phyloP scores from a whole-genome alignment of 2,329 filamentous ascomycete species.

The Colletotrichum navitas region DNA sequence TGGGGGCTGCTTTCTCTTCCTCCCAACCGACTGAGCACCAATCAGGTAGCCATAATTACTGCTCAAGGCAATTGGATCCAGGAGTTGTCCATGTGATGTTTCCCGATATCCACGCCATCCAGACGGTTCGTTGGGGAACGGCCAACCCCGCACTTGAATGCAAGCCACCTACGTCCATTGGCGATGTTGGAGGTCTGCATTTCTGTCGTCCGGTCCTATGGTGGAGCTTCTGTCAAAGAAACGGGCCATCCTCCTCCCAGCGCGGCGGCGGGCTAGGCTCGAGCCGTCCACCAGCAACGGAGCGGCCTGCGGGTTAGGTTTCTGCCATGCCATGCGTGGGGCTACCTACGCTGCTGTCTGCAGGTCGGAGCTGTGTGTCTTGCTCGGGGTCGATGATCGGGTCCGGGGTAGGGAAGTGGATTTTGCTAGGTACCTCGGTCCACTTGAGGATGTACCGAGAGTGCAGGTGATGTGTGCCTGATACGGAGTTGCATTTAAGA shows the following conservation, averaged over 20 bases:
- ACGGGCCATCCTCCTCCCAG: constrained; percentile 15
- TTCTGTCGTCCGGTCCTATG: constrained; percentile 2
- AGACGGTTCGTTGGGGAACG: constrained; percentile 8
- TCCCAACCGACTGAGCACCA: not conserved
- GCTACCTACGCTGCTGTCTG: constrained; percentile 2
- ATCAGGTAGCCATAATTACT: not conserved
- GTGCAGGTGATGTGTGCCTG: not conserved
- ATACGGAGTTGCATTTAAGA: not conserved
- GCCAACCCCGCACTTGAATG: constrained; percentile 35
- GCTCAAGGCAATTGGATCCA: constrained; percentile 10
- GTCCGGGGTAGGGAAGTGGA: constrained; percentile 8
- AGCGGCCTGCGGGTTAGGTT: constrained; percentile 6
- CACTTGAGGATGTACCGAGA: not conserved
- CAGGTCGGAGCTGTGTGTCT: constrained; percentile 29
- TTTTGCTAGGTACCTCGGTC: not conserved
- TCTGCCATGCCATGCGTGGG: constrained; percentile 11
- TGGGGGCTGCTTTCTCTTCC: not conserved
- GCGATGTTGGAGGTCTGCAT: constrained; percentile 1
- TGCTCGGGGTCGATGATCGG: constrained; percentile 20
- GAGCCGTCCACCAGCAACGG: constrained; percentile 33
- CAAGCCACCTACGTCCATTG: constrained; percentile 12
- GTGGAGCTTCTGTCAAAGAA: not conserved
- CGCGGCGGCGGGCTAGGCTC: constrained; percentile 19
- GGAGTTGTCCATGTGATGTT: constrained; percentile 18
- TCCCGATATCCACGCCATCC: constrained; percentile 10